Evolutionary conservation across 2,329 filamentous ascomycete genomes (phyloP), one percentile per base, ranked within the genome.

Genomic region (Coniella vitis): DNA sequence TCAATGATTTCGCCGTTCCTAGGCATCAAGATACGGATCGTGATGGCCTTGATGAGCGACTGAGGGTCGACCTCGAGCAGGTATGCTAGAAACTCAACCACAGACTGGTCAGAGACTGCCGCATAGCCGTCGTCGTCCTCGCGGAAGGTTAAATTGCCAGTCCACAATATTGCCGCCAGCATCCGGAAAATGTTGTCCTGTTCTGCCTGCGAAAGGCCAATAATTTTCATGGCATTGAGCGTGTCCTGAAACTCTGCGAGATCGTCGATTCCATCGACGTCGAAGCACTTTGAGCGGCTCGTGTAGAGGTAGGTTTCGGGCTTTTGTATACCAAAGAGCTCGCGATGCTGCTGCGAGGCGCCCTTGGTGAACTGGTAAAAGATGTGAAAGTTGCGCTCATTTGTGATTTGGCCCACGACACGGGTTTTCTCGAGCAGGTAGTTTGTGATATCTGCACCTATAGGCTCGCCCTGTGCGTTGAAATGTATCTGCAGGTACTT

Each of bases 321-420:
- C 58, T 86, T 85, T 65, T 97, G 91, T 17, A 98, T 75, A 44
- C 93, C 93, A 63, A 88, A 96, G n/a, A 75, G 83, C 61, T 93
- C 83, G 64, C 89, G 78, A 68, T 97, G 94, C 51, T 85, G 81
- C 57, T 85, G 77, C n/a, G 90, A 86, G 9, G 91, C 91, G 4
- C 87, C 90, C 70, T 97, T 98, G 40, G 93, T 88, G 67, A 97
- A 96, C 67, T 98, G 93, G 70, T 98, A 98, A 67, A 98, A 98
- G 61, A 98, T 97, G 70, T 98, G 93, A 68, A 98, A 98, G 70
- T 95, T 97, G 58, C 93, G 83, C 76, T 98, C 93, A 65, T 96
- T 95, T 51, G 73, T 76, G 58, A 97, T 97, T 71, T 97, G 93
- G 14, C 91, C 90, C 9, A 95, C 90, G 16, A 98, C 93, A 71